Base-by-base conservation (phyloP, 768 basidiomycete genomes). In the Rhizopogon vesiculosus region DNA sequence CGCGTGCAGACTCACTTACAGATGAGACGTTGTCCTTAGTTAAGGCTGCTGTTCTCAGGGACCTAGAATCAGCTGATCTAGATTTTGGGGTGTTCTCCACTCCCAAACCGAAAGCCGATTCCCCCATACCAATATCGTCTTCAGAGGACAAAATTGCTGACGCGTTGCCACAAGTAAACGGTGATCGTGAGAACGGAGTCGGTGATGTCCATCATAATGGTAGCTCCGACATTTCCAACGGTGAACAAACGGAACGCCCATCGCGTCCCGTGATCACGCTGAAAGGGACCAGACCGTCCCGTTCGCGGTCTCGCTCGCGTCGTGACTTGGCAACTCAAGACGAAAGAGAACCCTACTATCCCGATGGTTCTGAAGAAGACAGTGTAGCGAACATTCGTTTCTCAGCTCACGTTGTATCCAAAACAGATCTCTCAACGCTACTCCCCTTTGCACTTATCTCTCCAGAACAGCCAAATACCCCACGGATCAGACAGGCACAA, bases 381-480 rank as follows among this genome's bases (percentile, higher is more conserved):
- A 89, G 85, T 60, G 73, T 91, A 22, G 87, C 89, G 18, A 87
- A 85, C 62, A 78, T 88, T 51, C 84, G 88, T 40, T 90, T 91
- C 72, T 89, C 87, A 9, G 89, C 89, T 7, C 78, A 82, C 53
- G 73, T 80, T 50, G 76, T 91, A 22, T 77, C 86, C 15, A 85
- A 82, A 64, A 74, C 74, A 9, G 82, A 85, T 63, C 72, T 91
- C 48, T 74, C 69, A 28, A 69, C 73, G 12, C 69, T 86, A 19
- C 76, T 93, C 59, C 91, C 91, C 5, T 93, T 93, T 64, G 89
- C 89, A 7, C 71, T 93, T 45, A 87, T 93, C 64, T 78, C 86
- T 19, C 91, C 91, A 2, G 87, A 93, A 71, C 66, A 73, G 38
- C 73, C 69, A 45, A 73, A 74, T 53, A 69, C 70, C 48, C 76